These are phyloP conservation scores for Isochrysis galbana DNA, from an alignment of 78 protist genomes.

Conservation along the genomic window DNA sequence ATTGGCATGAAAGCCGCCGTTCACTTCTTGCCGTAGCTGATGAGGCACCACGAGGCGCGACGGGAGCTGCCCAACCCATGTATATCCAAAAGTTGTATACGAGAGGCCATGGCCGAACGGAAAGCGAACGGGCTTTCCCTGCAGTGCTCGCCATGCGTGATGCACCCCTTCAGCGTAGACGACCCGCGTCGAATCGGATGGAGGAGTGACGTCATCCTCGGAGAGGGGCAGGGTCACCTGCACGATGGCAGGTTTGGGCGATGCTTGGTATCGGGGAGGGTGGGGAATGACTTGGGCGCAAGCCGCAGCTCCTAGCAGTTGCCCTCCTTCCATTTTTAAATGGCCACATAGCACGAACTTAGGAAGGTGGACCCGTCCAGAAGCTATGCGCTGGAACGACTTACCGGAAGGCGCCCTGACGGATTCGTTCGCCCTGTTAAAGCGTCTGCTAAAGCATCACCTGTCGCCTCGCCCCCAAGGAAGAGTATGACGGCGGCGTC, in stretches of 20 bases:
- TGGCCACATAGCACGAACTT: too few relatives aligned
- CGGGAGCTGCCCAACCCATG: background rate
- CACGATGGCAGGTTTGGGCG: too few relatives aligned
- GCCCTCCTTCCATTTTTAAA: too few relatives aligned
- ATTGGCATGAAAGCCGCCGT: too few relatives aligned
- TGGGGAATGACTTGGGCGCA: too few relatives aligned
- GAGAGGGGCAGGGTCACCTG: conserved; percentile 1
- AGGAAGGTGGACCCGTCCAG: too few relatives aligned
- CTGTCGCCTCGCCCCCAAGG: conserved; percentile 19
- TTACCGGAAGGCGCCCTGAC: conserved; percentile 29
- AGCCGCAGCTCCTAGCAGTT: too few relatives aligned
- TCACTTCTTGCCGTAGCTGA: background rate
- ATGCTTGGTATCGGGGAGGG: too few relatives aligned
- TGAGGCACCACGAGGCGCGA: background rate
- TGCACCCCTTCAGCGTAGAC: background rate
- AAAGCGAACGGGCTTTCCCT: conserved; percentile 35
- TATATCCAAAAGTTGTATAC: background rate
- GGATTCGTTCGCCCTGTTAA: background rate
- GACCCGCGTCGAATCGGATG: background rate
- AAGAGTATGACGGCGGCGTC: background rate
- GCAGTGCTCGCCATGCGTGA: background rate
- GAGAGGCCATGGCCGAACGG: conserved; percentile 72
- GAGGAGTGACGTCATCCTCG: background rate
- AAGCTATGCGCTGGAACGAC: too few relatives aligned
- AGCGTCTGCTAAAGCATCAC: conserved; percentile 21